phyloP scores from a whole-genome alignment of 306 rosid genomes.

The Hippophae tibetana region DNA sequence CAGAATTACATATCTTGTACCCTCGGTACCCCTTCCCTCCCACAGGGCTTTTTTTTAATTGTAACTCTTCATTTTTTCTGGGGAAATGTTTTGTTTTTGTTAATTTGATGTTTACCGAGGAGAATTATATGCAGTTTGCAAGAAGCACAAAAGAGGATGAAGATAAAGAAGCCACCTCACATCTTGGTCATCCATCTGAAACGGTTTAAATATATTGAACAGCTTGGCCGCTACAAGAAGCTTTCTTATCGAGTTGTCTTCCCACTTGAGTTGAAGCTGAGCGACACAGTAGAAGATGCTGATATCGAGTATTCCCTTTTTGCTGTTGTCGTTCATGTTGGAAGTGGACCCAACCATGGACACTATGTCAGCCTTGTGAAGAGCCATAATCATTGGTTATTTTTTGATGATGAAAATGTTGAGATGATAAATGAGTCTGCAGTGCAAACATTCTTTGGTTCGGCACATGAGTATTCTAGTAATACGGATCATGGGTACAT shows the following conservation, averaged over 20 bases:
- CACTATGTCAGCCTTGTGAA: slow-evolving; percentile 98
- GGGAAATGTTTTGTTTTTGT: too few species aligned
- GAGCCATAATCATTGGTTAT: slow-evolving; percentile 98
- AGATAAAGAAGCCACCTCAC: slow-evolving; percentile 94
- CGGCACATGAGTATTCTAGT: slow-evolving; percentile 90
- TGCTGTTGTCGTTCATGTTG: slow-evolving; percentile 96
- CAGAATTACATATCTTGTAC: too few species aligned
- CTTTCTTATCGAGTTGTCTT: slow-evolving; percentile 90
- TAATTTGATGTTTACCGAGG: too few species aligned
- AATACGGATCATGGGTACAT: slow-evolving; percentile 98
- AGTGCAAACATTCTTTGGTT: slow-evolving; percentile 98
- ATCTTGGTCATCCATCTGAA: slow-evolving; percentile 92
- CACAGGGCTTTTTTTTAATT: too few species aligned
- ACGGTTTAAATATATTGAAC: slow-evolving; percentile 97
- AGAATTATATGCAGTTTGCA: slow-evolving; percentile 49
- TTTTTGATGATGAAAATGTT: slow-evolving; percentile 95
- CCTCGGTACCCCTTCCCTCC: too few species aligned
- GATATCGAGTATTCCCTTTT: slow-evolving; percentile 86
- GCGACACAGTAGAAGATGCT: slow-evolving; percentile 81
- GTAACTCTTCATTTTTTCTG: too few species aligned
- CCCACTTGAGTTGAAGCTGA: slow-evolving; percentile 92
- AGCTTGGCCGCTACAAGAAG: slow-evolving; percentile 91
- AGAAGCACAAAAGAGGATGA: slow-evolving; percentile 99
- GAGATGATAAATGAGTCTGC: slow-evolving; percentile 98
- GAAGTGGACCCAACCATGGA: slow-evolving; percentile 98